These are phyloP conservation scores for Psilocybe sp. DNA, from an alignment of 768 basidiomycete species.

Conservation along the genomic window DNA sequence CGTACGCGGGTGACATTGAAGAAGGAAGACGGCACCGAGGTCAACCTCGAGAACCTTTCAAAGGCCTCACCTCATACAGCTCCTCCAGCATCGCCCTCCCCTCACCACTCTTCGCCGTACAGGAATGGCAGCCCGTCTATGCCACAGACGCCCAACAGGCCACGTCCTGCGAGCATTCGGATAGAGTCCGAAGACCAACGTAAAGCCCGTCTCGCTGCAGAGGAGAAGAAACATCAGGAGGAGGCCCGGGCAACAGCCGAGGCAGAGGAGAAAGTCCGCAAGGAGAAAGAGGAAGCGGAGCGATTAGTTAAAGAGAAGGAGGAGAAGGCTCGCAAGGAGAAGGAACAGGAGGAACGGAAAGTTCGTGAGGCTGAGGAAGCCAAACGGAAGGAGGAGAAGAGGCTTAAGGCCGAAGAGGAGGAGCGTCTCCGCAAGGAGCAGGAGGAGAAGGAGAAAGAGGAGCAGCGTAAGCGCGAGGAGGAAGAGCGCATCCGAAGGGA, in stretches of 20 bases:
- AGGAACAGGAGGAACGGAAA: constrained; percentile 24
- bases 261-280: constrained; percentile 40
- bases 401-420: constrained; percentile 29
- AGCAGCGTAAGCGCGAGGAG: constrained; percentile 32
- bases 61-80: constrained; percentile 34
- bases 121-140: constrained; percentile 37
- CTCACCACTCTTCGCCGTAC: constrained; percentile 29
- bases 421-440: constrained; percentile 44
- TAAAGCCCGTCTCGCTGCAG: constrained; percentile 42
- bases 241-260: constrained; percentile 37
- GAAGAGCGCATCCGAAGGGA: constrained; percentile 35
- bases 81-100: constrained; percentile 33
- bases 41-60: constrained; percentile 55
- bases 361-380: constrained; percentile 45
- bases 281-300: constrained; percentile 40
- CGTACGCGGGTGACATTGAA: constrained; percentile 55
- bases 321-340: constrained; percentile 34
- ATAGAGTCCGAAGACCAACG: constrained; percentile 59
- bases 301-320: constrained; percentile 40
- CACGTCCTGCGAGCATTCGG: constrained; percentile 43
- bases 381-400: constrained; percentile 39
- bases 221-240: constrained; percentile 46
- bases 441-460: constrained; percentile 30
- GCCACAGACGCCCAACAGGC: constrained; percentile 22
- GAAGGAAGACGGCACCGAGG: constrained; percentile 60